Evolutionary conservation across 371 early-diverging fungal genomes (phyloP).

Genomic region (Syncephalastrum monosporum): DNA sequence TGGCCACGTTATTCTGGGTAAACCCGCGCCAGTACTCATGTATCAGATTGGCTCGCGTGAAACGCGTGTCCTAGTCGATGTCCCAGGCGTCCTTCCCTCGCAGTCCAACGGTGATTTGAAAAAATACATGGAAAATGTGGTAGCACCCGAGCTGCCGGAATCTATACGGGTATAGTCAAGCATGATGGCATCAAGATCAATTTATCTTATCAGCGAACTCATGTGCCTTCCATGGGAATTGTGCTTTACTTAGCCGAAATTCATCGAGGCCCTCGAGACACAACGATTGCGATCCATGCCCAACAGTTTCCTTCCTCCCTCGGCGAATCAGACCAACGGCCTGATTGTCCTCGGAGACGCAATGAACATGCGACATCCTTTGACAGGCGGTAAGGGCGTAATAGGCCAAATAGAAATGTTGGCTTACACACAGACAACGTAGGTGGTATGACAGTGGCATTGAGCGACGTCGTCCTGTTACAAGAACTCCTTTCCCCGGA

Average conservation of each 20-base stretch:
- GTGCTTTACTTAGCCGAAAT: conserved; percentile 43
- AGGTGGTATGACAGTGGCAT: conserved; percentile 95
- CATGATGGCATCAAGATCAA: neutral
- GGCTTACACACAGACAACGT: conserved; percentile 52
- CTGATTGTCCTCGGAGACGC: conserved; percentile 90
- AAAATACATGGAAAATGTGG: conserved; percentile 56
- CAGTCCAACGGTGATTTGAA: conserved; percentile 64
- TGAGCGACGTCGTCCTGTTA: conserved; percentile 83
- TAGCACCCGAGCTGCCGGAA: conserved; percentile 74
- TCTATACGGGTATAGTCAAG: conserved; percentile 47
- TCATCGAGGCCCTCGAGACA: conserved; percentile 69
- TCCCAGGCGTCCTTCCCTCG: conserved; percentile 86
- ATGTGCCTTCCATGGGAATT: neutral
- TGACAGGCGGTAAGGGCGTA: conserved; percentile 74
- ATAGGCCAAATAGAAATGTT: too few species aligned
- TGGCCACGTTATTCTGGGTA: conserved; percentile 88
- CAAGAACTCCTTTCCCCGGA: conserved; percentile 50
- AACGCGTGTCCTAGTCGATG: conserved; percentile 89
- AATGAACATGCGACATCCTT: conserved; percentile 91
- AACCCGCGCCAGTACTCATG: conserved; percentile 87
- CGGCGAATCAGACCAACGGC: conserved; percentile 65
- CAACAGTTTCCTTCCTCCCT: conserved; percentile 82
- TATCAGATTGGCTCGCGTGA: conserved; percentile 91
- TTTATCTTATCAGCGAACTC: conserved; percentile 13
- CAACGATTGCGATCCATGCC: conserved; percentile 87